Base-by-base conservation (phyloP, 345 rosid genomes). In the Odontarrhena argentea region DNA sequence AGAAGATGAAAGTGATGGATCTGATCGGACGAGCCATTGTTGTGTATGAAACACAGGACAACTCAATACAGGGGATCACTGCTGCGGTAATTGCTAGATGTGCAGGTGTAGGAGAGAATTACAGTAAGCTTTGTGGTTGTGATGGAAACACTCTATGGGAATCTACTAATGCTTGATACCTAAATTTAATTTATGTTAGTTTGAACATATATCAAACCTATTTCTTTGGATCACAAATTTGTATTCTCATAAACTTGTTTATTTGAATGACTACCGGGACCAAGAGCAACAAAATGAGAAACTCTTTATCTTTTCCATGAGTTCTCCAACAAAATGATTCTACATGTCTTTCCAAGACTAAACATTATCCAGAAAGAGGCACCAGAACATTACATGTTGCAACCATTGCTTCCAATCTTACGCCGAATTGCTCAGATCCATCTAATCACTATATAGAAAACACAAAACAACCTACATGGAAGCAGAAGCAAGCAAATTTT, bases 121-220 rank as follows among this genome's bases (percentile, higher is more conserved):
- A 88, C 85, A 94, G 87, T 69, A 90, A 83, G 87, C 67, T 94
- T 26, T 94, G 96, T 67, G 35, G 86, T 1, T 94, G 97, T 30
- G 99, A 91, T 55, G 96, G 99, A 12, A 88, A 96, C 41, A 84
- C 82, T 71, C 88, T 91, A 26, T 94, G 96, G 99, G 97, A 94
- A 76, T 86, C 96, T 7, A 84, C 82, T 32, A 32, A 32, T 32
- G 4, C 36, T 1, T 32, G 36, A 32, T 32, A 5, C 4, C 36
- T 32, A 4, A 4, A 32, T 4, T 32, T 4, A 3, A 32, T 32
- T 32, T 32, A 18, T 5, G 6, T 2, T 3, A 32, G 36, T 32
- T 32, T 32, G 36, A 32, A 32, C 32, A 28, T 3, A 28, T 28
- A 2, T 4, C 3, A 28, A 28, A 28, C 32, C 32, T 28, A 4